Evolutionary conservation across 2,329 filamentous ascomycete genomes (phyloP).

Genomic region (Cercospora janseana): DNA sequence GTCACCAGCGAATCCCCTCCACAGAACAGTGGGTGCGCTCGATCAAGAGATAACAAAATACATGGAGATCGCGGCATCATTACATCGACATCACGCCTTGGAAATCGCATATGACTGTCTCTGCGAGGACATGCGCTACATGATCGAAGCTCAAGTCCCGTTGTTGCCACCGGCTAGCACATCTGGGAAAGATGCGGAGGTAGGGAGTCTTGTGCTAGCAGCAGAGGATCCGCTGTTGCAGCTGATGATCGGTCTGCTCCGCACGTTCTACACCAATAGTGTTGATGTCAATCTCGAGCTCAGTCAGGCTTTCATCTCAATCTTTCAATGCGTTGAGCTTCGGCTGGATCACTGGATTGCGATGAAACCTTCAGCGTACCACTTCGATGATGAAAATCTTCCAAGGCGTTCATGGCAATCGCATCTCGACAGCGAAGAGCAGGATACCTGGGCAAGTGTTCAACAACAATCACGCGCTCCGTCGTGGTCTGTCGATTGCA

Average conservation of each 20-base stretch:
- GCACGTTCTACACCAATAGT: constrained; percentile 83
- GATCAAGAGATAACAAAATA: constrained; percentile 72
- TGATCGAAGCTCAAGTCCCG: constrained; percentile 35
- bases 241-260: constrained; percentile 59
- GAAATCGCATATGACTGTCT: constrained; percentile 71
- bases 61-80: constrained; percentile 63
- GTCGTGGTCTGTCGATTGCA: constrained; percentile 37
- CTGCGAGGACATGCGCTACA: constrained; percentile 60
- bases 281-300: constrained; percentile 87
- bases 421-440: constrained; percentile 39
- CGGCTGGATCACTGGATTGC: constrained; percentile 88
- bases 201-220: constrained; percentile 21
- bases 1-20: constrained; percentile 53
- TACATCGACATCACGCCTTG: constrained; percentile 68
- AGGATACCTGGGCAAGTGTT: constrained; percentile 25
- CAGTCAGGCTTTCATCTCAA: constrained; percentile 76
- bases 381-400: constrained; percentile 39
- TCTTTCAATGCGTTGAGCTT: constrained; percentile 82
- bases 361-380: constrained; percentile 31
- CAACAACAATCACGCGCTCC: constrained; percentile 39
- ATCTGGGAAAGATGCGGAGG: constrained; percentile 3
- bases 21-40: constrained; percentile 70
- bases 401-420: constrained; percentile 35
- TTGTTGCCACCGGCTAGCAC: constrained; percentile 8
- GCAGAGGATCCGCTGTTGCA: constrained; percentile 59